Conservation (phyloP, 2,329 filamentous ascomycete genomes). For the Neoascochyta sp. region DNA sequence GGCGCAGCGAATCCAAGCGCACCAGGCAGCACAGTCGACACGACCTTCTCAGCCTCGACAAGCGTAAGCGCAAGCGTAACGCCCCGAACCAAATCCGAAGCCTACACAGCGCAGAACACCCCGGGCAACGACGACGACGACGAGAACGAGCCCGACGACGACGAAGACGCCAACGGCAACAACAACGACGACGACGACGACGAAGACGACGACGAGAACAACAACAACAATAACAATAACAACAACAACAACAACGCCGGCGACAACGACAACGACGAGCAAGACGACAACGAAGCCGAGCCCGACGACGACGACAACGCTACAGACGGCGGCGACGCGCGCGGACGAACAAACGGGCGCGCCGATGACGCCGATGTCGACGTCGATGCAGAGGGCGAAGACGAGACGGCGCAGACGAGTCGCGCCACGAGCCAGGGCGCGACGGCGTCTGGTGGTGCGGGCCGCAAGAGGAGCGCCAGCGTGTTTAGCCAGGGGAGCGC, state of each 20-base stretch:
- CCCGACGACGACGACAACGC: constrained; percentile 40
- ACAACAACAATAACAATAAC: constrained; percentile 32
- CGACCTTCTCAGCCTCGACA: too few species aligned
- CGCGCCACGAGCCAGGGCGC: constrained; percentile 24
- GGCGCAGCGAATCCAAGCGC: too few species aligned
- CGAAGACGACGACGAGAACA: constrained; percentile 14
- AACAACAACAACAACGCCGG: constrained; percentile 12
- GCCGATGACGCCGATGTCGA: constrained; percentile 19
- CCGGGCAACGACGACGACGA: constrained; percentile 22
- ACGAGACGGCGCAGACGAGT: constrained; percentile 29
- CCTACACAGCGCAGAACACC: constrained; percentile 30
- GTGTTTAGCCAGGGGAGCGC: constrained; percentile 60
- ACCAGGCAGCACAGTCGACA: too few species aligned
- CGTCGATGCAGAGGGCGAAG: constrained; percentile 34
- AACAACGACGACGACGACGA: constrained; percentile 15
- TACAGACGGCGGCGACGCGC: too few species aligned
- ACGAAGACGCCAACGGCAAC: constrained; percentile 36
- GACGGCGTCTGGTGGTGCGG: constrained; percentile 7
- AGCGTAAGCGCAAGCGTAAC: too few species aligned
- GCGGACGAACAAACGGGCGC: constrained; percentile 10
- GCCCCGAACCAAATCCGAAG: too few species aligned
- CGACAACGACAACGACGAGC: constrained; percentile 35
- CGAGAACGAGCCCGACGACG: constrained; percentile 48
- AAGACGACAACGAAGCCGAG: constrained; percentile 26
- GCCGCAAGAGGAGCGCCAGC: constrained; percentile 77